These are phyloP conservation scores for Lotmaria passim DNA, from an alignment of 208 protist species.

Conservation along the genomic window DNA sequence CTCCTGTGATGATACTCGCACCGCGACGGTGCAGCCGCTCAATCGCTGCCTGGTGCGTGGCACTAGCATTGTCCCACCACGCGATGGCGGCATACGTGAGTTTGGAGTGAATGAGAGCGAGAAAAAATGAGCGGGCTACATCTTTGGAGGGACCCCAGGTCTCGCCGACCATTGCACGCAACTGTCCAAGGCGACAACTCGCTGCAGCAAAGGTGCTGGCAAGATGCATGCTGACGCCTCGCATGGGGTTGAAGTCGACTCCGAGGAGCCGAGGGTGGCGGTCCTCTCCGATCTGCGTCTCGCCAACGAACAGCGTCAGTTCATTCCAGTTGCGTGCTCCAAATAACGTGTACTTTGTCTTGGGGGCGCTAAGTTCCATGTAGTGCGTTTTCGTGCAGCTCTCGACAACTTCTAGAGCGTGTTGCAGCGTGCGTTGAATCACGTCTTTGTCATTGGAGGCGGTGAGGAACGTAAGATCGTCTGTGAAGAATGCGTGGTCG, in stretches of 20 bases:
- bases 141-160: neutral
- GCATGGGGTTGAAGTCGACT: neutral
- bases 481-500: neutral
- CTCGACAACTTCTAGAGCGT: neutral
- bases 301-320: neutral
- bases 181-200: neutral
- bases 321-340: neutral
- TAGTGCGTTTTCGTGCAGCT: neutral
- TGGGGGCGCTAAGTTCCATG: neutral
- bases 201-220: neutral
- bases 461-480: neutral
- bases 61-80: neutral
- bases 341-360: neutral
- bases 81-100: neutral
- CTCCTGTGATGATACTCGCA: neutral
- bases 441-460: neutral
- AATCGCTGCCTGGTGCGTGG: neutral
- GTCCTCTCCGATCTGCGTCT: neutral
- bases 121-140: neutral
- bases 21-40: neutral
- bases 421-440: too few species aligned
- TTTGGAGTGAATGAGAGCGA: neutral
- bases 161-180: neutral
- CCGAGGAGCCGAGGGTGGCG: neutral
- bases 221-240: neutral